Evolutionary conservation across 2,329 filamentous ascomycete species (phyloP).

Genomic region (Ceratocystis albifundus): DNA sequence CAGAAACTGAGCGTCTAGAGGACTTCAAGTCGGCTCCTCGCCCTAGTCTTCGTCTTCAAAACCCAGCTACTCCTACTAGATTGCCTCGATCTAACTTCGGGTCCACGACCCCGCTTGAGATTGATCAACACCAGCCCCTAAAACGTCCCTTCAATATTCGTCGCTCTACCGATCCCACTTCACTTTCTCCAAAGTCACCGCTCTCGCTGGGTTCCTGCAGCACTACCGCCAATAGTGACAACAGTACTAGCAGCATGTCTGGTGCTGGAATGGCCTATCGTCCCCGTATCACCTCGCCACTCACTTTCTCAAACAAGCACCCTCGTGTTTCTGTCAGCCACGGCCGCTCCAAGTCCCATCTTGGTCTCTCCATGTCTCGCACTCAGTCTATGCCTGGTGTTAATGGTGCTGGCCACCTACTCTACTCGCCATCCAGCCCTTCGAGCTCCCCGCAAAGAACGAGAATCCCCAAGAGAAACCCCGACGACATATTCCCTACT

Average conservation of each 20-base stretch:
- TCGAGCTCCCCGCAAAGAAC: conserved; percentile 42
- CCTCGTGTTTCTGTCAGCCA: conserved; percentile 14
- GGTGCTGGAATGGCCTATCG: conserved; percentile 37
- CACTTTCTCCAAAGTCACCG: conserved; percentile 42
- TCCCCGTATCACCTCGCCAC: conserved; percentile 50
- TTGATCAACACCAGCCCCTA: conserved; percentile 30
- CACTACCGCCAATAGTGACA: conserved; percentile 28
- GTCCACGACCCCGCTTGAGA: conserved; percentile 30
- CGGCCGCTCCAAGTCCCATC: conserved; percentile 22
- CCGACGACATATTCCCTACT: conserved; percentile 47
- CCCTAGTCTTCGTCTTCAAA: conserved; percentile 42
- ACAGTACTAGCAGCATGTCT: conserved; percentile 31
- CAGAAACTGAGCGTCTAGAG: conserved; percentile 57
- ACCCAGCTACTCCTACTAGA: conserved; percentile 27
- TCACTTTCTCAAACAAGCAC: conserved; percentile 31
- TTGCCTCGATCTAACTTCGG: conserved; percentile 19
- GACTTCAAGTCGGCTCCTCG: conserved; percentile 50
- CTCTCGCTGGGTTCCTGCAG: conserved; percentile 28
- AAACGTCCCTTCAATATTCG: conserved; percentile 44
- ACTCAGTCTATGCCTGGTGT: conserved; percentile 55
- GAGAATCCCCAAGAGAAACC: conserved; percentile 44
- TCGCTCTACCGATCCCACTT: conserved; percentile 47
- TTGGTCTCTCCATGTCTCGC: conserved; percentile 44
- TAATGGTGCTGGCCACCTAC: conserved; percentile 47
- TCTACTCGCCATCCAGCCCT: conserved; percentile 46